Evolutionary conservation across 116 monocot species (phyloP), one percentile per base, ranked within the genome.

Genomic region (Zostera marina): DNA sequence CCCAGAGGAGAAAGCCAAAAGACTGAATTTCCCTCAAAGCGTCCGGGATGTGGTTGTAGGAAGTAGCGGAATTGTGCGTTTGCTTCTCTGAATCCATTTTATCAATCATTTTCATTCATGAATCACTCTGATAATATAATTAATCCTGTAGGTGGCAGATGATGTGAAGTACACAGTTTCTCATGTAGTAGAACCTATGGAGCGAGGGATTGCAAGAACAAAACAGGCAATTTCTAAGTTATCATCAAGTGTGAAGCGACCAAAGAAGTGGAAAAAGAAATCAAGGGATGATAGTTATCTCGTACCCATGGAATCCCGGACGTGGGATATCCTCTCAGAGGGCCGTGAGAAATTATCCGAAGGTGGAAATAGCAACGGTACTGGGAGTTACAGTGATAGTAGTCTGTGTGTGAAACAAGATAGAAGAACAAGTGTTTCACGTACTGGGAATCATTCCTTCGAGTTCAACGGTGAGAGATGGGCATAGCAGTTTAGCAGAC

Each of bases 21-120:
- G 75, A 41, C 55, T 79, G 63, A 98, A 79, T 63, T 89, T 98
- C 20, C 81, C 75, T 9, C 91, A 91, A 52, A 98, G 98, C 77
- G 91, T 98, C 59, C 79, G 91, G 25, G 98, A 98, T 80, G 98
- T 98, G 55, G 77, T 98, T 39, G 47, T 98, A 11, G 98, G 98
- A 56, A 89, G 98, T 25, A 23, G 98, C 61, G 98, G 87, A 81
- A 91, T 98, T 62, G 98, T 98, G 56, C 46, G 78, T 64, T 0
- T 59, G 59, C 23, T 44, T 22, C 38, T 45, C 41, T 39, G 42
- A n/a, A 21, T 47, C 22, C 14, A 8, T 21, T 44, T 40, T 59
- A 12, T 21, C 39, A 59, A 8, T 20, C 44, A 41, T 59, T 44
- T 43, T 9, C 23, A 45, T 15, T 41, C 21, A 20, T 44, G 12